A percentile compares a stretch with the other conserved stretches of the same genome.
phyloP scores from a whole-genome alignment of 2,329 filamentous ascomycete species.

The Exophiala phaeomuriformis region DNA sequence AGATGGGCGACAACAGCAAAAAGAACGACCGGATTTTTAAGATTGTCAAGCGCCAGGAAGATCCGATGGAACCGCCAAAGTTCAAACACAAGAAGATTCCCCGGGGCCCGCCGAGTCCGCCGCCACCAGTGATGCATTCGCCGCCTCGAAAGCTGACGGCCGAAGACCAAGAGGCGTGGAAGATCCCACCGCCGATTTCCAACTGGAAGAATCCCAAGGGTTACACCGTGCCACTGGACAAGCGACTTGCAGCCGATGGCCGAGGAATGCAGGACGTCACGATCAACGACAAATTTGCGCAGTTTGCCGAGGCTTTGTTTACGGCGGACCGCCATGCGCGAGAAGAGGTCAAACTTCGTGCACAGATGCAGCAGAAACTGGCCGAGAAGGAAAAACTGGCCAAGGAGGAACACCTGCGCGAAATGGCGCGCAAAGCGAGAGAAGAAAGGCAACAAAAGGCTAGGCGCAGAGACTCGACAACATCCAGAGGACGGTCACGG shows the following conservation, averaged over 20 bases:
- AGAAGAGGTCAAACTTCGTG: conserved; percentile 87
- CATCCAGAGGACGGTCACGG: conserved; percentile 18
- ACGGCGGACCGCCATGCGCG: conserved; percentile 90
- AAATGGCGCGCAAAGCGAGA: conserved; percentile 82
- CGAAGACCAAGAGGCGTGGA: conserved; percentile 96
- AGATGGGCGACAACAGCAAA: conserved; percentile 81
- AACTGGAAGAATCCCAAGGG: conserved; percentile 99
- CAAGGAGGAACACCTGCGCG: conserved; percentile 85
- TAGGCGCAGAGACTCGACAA: conserved; percentile 36
- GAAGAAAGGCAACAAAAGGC: conserved; percentile 57
- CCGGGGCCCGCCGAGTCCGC: conserved; percentile 81
- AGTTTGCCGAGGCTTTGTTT: conserved; percentile 88
- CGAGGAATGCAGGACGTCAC: conserved; percentile 84
- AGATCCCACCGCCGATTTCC: conserved; percentile 78
- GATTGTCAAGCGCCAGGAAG: conserved; percentile 87
- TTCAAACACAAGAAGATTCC: conserved; percentile 98
- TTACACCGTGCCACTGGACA: conserved; percentile 92
- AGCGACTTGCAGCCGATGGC: conserved; percentile 88
- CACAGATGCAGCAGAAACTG: conserved; percentile 93
- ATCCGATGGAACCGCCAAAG: conserved; percentile 95
- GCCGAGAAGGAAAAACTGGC: conserved; percentile 90
- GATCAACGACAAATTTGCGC: conserved; percentile 97
- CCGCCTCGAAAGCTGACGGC: conserved; percentile 91
- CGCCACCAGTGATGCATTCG: conserved; percentile 89
- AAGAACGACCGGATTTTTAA: conserved; percentile 97